Evolutionary conservation across 495 filamentous ascomycete species (phyloP).

Genomic region (Penicillium odoratum): DNA sequence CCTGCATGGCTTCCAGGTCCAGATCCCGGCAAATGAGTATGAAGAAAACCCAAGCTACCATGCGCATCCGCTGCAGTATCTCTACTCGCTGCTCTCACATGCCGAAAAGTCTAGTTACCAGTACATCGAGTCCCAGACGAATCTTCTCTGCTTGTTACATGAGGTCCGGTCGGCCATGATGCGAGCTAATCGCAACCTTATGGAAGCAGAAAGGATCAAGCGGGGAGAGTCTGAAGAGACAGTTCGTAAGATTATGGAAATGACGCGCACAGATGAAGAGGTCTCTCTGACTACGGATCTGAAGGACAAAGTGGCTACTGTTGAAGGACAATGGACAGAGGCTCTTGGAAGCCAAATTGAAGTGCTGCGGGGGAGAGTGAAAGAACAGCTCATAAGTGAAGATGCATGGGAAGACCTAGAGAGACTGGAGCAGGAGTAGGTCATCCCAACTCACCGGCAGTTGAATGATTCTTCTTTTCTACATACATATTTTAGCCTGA

Average conservation of each 20-base stretch:
- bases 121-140: conserved; percentile 93
- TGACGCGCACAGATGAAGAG: conserved; percentile 64
- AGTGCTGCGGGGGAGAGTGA: conserved; percentile 55
- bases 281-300: conserved; percentile 74
- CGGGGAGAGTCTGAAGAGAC: conserved; percentile 53
- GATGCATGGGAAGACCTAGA: conserved; percentile 74
- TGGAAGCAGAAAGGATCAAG: conserved; percentile 58
- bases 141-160: conserved; percentile 88
- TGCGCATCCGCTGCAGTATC: conserved; percentile 80
- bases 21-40: conserved; percentile 73
- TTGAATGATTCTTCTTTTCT: conserved; percentile 11
- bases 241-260: conserved; percentile 57
- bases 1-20: conserved; percentile 59
- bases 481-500: conserved; percentile 13
- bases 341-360: conserved; percentile 62
- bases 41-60: conserved; percentile 82
- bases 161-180: conserved; percentile 84
- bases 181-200: conserved; percentile 53
- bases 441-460: neutral
- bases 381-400: conserved; percentile 62
- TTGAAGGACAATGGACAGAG: conserved; percentile 85
- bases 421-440: conserved; percentile 40
- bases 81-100: conserved; percentile 78
- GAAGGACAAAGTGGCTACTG: conserved; percentile 84
- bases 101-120: conserved; percentile 91